Evolutionary conservation across 768 basidiomycete species (phyloP).

Genomic region (Pleurotus cornucopiae): DNA sequence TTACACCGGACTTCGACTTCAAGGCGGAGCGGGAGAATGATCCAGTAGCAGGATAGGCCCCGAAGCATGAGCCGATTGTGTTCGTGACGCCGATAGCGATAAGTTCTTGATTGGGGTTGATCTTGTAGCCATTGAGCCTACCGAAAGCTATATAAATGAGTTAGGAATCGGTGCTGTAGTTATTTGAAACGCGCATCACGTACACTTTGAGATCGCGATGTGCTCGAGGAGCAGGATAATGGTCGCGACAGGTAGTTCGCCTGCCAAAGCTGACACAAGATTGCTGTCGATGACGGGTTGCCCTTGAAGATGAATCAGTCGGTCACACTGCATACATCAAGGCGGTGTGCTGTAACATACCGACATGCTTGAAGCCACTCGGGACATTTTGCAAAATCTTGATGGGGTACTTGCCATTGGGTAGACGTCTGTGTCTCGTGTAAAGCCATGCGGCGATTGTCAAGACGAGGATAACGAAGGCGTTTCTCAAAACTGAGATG

Average conservation of each 20-base stretch:
- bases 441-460: conserved; percentile 88
- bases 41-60: conserved; percentile 94
- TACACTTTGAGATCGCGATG: conserved; percentile 95
- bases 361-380: conserved; percentile 68
- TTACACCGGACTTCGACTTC: conserved; percentile 95
- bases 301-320: neutral
- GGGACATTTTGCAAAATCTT: conserved; percentile 82
- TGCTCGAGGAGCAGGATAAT: conserved; percentile 92
- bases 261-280: conserved; percentile 64
- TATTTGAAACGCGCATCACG: conserved; percentile 16
- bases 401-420: conserved; percentile 73
- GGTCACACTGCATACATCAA: neutral
- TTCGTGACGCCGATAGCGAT: conserved; percentile 98
- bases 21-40: conserved; percentile 98
- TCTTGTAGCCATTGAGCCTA: conserved; percentile 91
- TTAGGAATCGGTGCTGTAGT: neutral
- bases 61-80: conserved; percentile 84
- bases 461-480: conserved; percentile 84
- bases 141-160: conserved; percentile 70
- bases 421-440: conserved; percentile 54
- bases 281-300: conserved; percentile 32
- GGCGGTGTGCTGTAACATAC: conserved; percentile 4
- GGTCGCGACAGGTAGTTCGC: conserved; percentile 78
- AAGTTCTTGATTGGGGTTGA: conserved; percentile 90
- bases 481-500: conserved; percentile 70